phyloP scores from a whole-genome alignment of 2,329 filamentous ascomycete species.

The Fusarium austroafricanum region DNA sequence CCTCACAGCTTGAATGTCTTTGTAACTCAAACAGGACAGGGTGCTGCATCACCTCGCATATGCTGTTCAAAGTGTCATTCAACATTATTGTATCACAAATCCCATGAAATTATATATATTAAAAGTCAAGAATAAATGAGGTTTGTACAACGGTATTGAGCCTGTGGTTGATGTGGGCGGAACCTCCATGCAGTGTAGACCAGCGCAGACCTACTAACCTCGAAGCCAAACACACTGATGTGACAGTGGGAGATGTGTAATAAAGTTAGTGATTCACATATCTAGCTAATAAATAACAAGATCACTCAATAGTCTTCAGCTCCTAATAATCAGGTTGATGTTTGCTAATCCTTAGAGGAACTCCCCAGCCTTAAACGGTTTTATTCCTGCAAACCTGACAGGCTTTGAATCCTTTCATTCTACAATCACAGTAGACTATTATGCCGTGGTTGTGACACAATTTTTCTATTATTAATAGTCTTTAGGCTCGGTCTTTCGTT shows the following conservation, averaged over 20 bases:
- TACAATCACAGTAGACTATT: too few species aligned
- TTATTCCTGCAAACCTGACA: too few species aligned
- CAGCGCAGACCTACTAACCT: background rate
- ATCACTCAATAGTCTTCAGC: background rate
- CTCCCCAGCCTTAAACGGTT: too few species aligned
- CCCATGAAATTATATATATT: background rate
- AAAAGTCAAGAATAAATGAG: background rate
- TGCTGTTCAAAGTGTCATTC: background rate
- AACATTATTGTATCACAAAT: background rate
- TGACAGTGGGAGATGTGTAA: background rate
- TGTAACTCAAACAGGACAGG: background rate
- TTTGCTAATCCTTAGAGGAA: too few species aligned
- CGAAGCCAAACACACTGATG: too few species aligned
- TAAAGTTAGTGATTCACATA: background rate
- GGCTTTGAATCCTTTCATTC: too few species aligned
- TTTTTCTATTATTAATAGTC: background rate
- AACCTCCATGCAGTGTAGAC: background rate
- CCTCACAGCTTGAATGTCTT: background rate
- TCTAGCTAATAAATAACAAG: background rate
- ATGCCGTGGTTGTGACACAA: too few species aligned
- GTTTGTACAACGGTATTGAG: background rate
- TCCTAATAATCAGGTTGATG: too few species aligned
- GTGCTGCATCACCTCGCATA: conserved; percentile 1
- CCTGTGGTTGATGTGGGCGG: background rate
- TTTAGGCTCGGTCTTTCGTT: background rate